Evolutionary conservation across 1,284 basidiomycete species (phyloP), one percentile per base, ranked within the genome.

Genomic region (Malassezia restricta): DNA sequence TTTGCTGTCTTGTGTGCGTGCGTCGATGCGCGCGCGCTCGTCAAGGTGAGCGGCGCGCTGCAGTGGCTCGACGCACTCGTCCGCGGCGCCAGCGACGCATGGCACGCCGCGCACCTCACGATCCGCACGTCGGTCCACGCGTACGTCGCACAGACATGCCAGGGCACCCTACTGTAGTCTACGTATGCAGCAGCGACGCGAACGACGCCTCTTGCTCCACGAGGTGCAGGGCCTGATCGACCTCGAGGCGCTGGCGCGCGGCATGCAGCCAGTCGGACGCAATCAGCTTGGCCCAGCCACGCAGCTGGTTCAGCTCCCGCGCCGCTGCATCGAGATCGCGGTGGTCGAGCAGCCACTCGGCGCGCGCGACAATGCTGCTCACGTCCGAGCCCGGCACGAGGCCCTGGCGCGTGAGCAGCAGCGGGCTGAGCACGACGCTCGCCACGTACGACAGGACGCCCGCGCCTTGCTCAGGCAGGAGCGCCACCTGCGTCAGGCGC

Each of bases 261-360:
- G 89, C 90, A 59, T 83, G 82, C 52, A 98, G 77, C 92, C 94
- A 98, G 75, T 98, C 94, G 39, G 79, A 76, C 50, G 92, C 77
- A 50, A 98, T 75, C 49, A 82, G 76, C 73, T 84, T 87, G 3
- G 91, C 85, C 66, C 88, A 86, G 0, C 91, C 75, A 57, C 64
- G 55, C 56, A 98, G 76, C 74, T 87, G 84, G 75, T 98, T 99
- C 40, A 96, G 77, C 76, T 96, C 90, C 51, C 92, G 78, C 32
- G 90, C 78, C 11, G 94, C 92, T 58, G 80, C 82, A 65, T 96
- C 91, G 61, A 99, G 76, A 71, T 96, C 87, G 78, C 92, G 90
- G 76, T 90, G 85, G 58, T 85, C 84, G 66, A 98, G 75, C 70
- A 86, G 82, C 75, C 85, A 83, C 75, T 94, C 87, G n/a, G 89